These are phyloP conservation scores for Aspergillus fischeri DNA, from an alignment of 2,329 filamentous ascomycete genomes.

Conservation along the genomic window DNA sequence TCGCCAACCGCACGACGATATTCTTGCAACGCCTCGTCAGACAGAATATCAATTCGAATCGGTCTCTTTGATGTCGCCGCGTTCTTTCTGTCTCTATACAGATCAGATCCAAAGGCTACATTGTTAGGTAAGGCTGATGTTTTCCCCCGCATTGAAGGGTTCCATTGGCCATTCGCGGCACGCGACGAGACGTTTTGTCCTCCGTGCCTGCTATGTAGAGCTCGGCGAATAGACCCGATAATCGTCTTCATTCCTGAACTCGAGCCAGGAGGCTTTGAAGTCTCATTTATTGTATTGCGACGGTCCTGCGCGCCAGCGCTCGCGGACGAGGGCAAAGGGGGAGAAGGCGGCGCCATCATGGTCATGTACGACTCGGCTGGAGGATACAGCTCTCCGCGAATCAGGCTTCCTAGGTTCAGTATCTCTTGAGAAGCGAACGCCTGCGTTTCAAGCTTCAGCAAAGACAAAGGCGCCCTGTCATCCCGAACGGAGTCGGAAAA, in stretches of 20 bases:
- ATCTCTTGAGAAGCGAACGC: conserved; percentile 54
- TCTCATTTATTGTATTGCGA: conserved; percentile 27
- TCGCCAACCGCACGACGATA: conserved; percentile 66
- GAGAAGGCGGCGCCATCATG: conserved; percentile 52
- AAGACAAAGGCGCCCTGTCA: conserved; percentile 51
- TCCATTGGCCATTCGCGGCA: conserved; percentile 30
- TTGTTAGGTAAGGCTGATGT: conserved; percentile 43
- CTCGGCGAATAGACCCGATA: conserved; percentile 79
- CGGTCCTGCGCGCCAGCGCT: conserved; percentile 22
- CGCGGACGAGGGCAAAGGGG: conserved; percentile 30
- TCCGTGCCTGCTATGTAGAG: conserved; percentile 60
- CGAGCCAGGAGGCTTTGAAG: conserved; percentile 23
- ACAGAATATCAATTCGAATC: conserved; percentile 73
- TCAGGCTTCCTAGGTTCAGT: conserved; percentile 75
- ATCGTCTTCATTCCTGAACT: conserved; percentile 76
- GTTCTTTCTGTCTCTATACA: conserved; percentile 38
- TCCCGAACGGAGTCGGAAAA: conserved; percentile 80
- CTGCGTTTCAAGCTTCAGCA: conserved; percentile 41
- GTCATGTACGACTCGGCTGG: conserved; percentile 80
- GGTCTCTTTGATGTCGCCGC: conserved; percentile 42
- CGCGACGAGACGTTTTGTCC: conserved; percentile 30
- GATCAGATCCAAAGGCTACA: conserved; percentile 43
- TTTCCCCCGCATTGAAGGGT: conserved; percentile 33
- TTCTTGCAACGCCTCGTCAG: conserved; percentile 72
- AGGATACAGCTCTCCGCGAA: conserved; percentile 79